Conservation (phyloP, 257 asterid genomes). For the Nyctanthes arbortristis region DNA sequence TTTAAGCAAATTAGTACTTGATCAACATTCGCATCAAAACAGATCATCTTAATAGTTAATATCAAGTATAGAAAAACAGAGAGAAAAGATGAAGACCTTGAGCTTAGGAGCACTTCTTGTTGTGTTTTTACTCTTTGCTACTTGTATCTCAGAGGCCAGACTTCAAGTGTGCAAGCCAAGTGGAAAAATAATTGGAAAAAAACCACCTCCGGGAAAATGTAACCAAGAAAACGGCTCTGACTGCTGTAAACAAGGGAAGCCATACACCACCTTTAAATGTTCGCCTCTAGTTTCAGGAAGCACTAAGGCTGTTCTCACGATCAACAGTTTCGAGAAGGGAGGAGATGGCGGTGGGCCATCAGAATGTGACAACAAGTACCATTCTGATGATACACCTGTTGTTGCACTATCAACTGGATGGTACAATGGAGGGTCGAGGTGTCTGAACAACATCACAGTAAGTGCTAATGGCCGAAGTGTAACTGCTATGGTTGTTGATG, state of each 20-base stretch:
- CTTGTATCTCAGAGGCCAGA: constrained; percentile 15
- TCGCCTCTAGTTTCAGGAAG: constrained; percentile 31
- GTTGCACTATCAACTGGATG: constrained; percentile 51
- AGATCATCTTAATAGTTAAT: too few relatives aligned
- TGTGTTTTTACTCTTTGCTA: constrained; percentile 22
- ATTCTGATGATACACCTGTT: constrained; percentile 35
- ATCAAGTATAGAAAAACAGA: neutral
- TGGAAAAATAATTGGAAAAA: constrained; percentile 35
- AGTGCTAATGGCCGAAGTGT: constrained; percentile 42
- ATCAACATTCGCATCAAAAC: too few relatives aligned
- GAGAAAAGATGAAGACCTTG: constrained; percentile 19
- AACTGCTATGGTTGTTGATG: constrained; percentile 44
- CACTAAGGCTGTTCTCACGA: constrained; percentile 39
- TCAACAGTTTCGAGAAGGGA: constrained; percentile 47
- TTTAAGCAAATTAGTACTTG: too few relatives aligned
- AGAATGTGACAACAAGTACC: constrained; percentile 44
- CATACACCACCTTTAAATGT: constrained; percentile 38
- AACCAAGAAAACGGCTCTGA: constrained; percentile 41
- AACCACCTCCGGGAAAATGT: constrained; percentile 46
- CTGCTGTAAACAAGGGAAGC: constrained; percentile 34
- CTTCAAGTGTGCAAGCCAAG: constrained; percentile 38
- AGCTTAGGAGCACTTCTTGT: constrained; percentile 12
- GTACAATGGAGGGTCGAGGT: constrained; percentile 36
- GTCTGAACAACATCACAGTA: constrained; percentile 27
- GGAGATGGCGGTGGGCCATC: constrained; percentile 50